Base-by-base conservation (phyloP, 495 filamentous ascomycete species). In the Xylaria castorea region DNA sequence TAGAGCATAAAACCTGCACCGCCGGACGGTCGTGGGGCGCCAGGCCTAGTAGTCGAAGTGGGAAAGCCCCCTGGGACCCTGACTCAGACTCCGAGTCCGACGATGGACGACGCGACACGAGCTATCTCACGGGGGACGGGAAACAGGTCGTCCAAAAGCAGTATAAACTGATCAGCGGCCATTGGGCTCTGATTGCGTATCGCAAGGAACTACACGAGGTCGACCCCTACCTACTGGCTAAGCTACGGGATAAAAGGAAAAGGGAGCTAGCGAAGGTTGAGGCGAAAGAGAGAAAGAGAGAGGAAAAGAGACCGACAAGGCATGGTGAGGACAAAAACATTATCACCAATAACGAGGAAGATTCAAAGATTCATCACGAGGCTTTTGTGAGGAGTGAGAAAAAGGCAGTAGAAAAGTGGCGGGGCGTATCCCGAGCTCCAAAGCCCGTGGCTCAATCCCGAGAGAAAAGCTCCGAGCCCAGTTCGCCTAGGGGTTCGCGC, bases 101-200 rank as follows among this genome's bases (percentile, higher is more conserved):
- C 20, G 48, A 42, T 4, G 60, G 34, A 8, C 12, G 20, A 8
- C n/a, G 40, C 27, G 64, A 66, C 9, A 32, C 32, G 5, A 36
- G 14, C 2, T 14, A 53, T n/a, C 70, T 72, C 25, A 66, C 61
- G 4, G 46, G n/a, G 1, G 62, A 67, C 62, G 70, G 70, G 18
- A 50, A 32, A 8, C 46, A 58, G 11, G 70, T 72, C 27, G 20
- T 66, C 0, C 8, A 38, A 50, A 65, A 71, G n/a, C 20, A 66
- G 40, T 46, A 65, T 5, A 20, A 32, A 30, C 25, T 66, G 0
- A 66, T 72, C 30, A 68, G 53, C 53, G 71, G 64, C 18, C 63
- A 62, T 20, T 67, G 1, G 0, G 64, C 62, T 8, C 18, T 51
- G 32, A 68, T 72, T 4, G 16, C 64, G 1, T 60, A 25, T 4